Evolutionary conservation across 2,329 filamentous ascomycete genomes (phyloP), one percentile per base, ranked within the genome.

Genomic region (Ceratocystis alfenasii): DNA sequence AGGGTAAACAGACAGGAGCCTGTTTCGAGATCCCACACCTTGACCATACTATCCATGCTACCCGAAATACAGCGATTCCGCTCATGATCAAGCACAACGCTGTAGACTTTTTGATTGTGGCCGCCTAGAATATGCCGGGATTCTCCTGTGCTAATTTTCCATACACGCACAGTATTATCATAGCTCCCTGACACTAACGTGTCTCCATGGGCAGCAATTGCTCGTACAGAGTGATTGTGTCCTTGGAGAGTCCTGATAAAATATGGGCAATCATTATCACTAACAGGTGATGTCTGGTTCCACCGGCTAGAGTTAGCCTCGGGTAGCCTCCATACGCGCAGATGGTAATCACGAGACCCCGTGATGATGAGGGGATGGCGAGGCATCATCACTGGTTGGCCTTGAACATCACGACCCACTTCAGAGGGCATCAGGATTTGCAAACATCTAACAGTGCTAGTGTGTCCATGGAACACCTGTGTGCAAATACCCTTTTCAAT

Each of bases 131-230:
- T 85, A 72, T 96, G 90, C 2, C 94, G 74, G 6, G 88, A 84
- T 72, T 97, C 92, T 62, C 94, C 94, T 0, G 91, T 99, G 65
- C 92, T 97, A 70, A 99, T 96, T 71, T 89, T 92, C 94, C 94
- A 99, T 0, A 99, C 93, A 45, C 93, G 86, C 4, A 99, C 94
- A 0, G 89, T 94, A 74, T 86, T 93, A 74, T 99, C 94, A 74
- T 99, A 99, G 70, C 93, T 97, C 25, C 94, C 94, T 71, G 92
- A 96, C 33, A 99, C 90, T n/a, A 99, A 81, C 0, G 90, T 96
- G 73, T 99, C 94, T 4, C 89, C 92, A 71, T 97, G 86, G 5
- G 94, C 94, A 59, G 94, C 92, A 71, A 99, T 97, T 46, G 94
- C 93, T 63, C 94, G 89, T 6, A 99, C 94, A 1, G 93, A 97